Conservation (phyloP, 2,329 filamentous ascomycete genomes). For the Hypomyces rosellus region DNA sequence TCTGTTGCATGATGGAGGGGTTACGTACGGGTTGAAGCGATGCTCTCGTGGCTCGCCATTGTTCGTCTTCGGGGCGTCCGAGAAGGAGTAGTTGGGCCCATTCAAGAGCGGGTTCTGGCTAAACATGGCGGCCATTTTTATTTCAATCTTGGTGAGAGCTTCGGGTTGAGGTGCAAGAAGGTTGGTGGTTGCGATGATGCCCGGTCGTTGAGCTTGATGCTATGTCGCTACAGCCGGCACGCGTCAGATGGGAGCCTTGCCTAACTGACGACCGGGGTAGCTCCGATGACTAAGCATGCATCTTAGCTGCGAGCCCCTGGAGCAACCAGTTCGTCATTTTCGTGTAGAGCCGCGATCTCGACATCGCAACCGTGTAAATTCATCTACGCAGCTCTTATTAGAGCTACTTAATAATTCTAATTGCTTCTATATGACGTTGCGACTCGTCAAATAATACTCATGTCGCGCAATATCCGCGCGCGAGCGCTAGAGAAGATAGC, state of each 20-base stretch:
- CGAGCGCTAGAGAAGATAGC: conserved; percentile 61
- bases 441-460: conserved; percentile 19
- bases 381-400: not conserved
- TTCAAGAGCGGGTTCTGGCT: conserved; percentile 64
- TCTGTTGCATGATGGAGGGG: not conserved
- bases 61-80: conserved; percentile 49
- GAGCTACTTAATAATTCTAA: conserved; percentile 1
- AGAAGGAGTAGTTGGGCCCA: conserved; percentile 64
- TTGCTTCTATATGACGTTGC: not conserved
- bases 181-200: conserved; percentile 11
- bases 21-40: conserved; percentile 81
- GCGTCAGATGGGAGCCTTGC: conserved; percentile 50
- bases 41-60: conserved; percentile 61
- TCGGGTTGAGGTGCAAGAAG: not conserved
- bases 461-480: conserved; percentile 53
- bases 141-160: conserved; percentile 11
- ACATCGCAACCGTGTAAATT: conserved; percentile 2
- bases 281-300: conserved; percentile 36
- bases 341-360: not conserved
- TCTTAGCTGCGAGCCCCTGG: not conserved
- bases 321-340: conserved; percentile 1
- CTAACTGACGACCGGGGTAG: conserved; percentile 24
- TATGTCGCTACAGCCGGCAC: conserved; percentile 27
- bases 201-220: conserved; percentile 11
- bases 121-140: conserved; percentile 59